Conservation (phyloP, 805 yeast genomes). For the Scheffersomyces spartinae region DNA sequence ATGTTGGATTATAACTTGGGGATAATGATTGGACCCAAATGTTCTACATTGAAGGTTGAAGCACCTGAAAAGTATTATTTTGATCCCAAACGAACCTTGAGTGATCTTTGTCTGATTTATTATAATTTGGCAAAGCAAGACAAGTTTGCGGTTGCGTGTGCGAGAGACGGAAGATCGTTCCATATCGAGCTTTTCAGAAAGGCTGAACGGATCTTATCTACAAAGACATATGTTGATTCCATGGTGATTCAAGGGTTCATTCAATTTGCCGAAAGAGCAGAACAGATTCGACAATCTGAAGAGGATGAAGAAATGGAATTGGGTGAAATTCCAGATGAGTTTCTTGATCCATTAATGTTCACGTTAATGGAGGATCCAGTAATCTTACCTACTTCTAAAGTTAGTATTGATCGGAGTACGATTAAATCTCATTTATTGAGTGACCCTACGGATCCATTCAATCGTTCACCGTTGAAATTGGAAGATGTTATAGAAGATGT, state of each 20-base stretch:
- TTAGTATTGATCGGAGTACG: constrained; percentile 81
- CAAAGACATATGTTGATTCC: constrained; percentile 37
- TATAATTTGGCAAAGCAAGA: constrained; percentile 55
- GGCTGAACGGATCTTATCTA: constrained; percentile 55
- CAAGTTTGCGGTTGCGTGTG: constrained; percentile 67
- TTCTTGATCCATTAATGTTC: constrained; percentile 92
- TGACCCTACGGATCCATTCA: constrained; percentile 96
- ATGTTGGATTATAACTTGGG: constrained; percentile 90
- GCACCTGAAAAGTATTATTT: constrained; percentile 77
- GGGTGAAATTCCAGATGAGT: constrained; percentile 95
- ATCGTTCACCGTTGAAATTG: constrained; percentile 77
- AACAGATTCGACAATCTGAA: constrained; percentile 43
- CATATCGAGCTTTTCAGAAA: constrained; percentile 51
- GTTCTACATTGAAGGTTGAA: constrained; percentile 76
- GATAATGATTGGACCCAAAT: constrained; percentile 92
- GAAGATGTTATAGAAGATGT: constrained; percentile 80
- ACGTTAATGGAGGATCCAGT: constrained; percentile 96
- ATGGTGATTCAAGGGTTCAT: constrained; percentile 39
- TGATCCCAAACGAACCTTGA: constrained; percentile 63
- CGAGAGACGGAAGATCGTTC: constrained; percentile 89
- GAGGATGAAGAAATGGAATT: constrained; percentile 79
- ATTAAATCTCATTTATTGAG: constrained; percentile 87
- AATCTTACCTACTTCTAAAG: constrained; percentile 75
- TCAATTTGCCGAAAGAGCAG: constrained; percentile 56
- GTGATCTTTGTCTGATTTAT: constrained; percentile 63